A percentile compares a stretch with the other conserved stretches of the same genome.
Evolutionary conservation across 2,329 filamentous ascomycete species (phyloP).

Genomic region (Neofusicoccum parvum): DNA sequence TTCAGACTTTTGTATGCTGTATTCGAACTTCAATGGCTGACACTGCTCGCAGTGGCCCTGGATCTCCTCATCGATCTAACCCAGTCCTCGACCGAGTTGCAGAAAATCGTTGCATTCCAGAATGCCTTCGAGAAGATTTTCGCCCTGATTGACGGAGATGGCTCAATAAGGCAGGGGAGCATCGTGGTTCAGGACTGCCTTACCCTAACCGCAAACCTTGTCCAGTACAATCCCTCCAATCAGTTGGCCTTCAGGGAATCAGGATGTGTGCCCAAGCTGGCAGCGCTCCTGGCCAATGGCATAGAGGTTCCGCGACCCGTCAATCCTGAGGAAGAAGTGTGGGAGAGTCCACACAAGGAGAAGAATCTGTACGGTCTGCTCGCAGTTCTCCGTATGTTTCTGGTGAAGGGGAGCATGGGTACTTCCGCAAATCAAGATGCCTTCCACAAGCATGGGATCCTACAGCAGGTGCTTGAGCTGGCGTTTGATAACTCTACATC

Average conservation of each 20-base stretch:
- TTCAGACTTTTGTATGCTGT: not conserved
- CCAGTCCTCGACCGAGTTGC: slow-evolving; percentile 80
- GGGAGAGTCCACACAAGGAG: slow-evolving; percentile 76
- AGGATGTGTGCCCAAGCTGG: slow-evolving; percentile 74
- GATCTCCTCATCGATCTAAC: slow-evolving; percentile 87
- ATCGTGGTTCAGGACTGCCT: slow-evolving; percentile 91
- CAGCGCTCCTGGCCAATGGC: slow-evolving; percentile 66
- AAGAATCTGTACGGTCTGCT: slow-evolving; percentile 91
- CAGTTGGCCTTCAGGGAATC: slow-evolving; percentile 93
- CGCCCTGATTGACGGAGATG: slow-evolving; percentile 77
- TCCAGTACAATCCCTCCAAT: slow-evolving; percentile 85
- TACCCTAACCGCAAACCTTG: slow-evolving; percentile 84
- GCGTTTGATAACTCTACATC: slow-evolving; percentile 76
- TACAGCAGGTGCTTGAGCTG: slow-evolving; percentile 78
- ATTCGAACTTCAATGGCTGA: slow-evolving; percentile 22
- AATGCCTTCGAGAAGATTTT: slow-evolving; percentile 90
- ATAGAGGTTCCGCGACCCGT: slow-evolving; percentile 50
- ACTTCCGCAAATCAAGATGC: slow-evolving; percentile 81
- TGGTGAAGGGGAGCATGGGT: slow-evolving; percentile 76
- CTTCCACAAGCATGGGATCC: slow-evolving; percentile 80
- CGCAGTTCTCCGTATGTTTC: slow-evolving; percentile 82
- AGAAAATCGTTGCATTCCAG: slow-evolving; percentile 94
- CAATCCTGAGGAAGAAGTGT: slow-evolving; percentile 66
- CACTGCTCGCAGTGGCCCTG: slow-evolving; percentile 64
- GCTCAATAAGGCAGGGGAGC: slow-evolving; percentile 78